Evolutionary conservation across 441 rosid genomes (phyloP), one percentile per base, ranked within the genome.

Genomic region (Francoa sonchifolia): DNA sequence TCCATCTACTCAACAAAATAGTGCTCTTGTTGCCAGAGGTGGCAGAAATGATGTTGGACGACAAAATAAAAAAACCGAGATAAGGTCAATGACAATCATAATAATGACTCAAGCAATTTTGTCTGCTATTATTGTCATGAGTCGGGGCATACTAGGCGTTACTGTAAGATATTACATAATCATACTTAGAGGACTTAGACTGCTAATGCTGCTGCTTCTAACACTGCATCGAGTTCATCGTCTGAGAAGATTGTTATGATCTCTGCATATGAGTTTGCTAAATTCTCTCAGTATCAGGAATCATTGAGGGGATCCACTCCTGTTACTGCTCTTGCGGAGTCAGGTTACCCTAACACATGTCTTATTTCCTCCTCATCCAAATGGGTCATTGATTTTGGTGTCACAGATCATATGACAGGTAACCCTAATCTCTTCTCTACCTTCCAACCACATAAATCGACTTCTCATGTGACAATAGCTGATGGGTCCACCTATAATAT

Each of bases 371-470:
- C 42, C 0, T 19, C 21, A 1, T 17, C 4, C 23, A 16, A 37
- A 1, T 43, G 47, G 25, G 16, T 43, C 39, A 33, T 32, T 7
- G 50, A 46, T 15, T 19, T 10, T 20, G 30, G 39, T 6, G 31
- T 29, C 11, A 46, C 30, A 2, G 39, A 46, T 23, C 50, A 43
- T 30, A 33, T 46, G 30, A 46, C 2, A n/a, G 26, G 16, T 18
- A 21, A 33, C 12, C 1, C 40, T 1, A 1, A 0, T 12, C 15
- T 12, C 8, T 11, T 33, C 17, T 8, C 29, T 13, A 19, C 19
- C 1, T 34, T 19, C 7, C 17, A 46, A 1, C 20, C 40, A 5
- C 17, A 6, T 1, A 1, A 16, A 5, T 14, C n/a, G n/a, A 10
- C 19, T 6, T 7, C 19, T 14, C n/a, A 11, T 34, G 31, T 33